A percentile compares a stretch with the other conserved stretches of the same genome.
These are phyloP conservation scores for Linnemannia zychae DNA, from an alignment of 192 early-diverging fungal species.

Conservation along the genomic window DNA sequence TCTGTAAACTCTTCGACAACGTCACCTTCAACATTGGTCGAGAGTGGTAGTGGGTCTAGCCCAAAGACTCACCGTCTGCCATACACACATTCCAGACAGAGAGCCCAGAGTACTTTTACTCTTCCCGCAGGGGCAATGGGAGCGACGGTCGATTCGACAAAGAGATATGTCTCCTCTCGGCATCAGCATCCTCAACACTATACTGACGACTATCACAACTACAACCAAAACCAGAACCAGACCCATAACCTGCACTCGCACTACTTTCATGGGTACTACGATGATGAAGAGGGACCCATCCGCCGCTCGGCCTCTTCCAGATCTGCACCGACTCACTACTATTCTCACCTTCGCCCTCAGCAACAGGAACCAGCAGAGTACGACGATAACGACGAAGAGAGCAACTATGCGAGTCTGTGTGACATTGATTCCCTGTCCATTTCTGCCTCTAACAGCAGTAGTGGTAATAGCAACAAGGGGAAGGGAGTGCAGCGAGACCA, in stretches of 20 bases:
- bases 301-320: conserved; percentile 12
- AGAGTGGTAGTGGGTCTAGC: background rate
- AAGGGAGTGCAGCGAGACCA: conserved; percentile 10
- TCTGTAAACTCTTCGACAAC: background rate
- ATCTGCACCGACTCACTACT: background rate
- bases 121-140: background rate
- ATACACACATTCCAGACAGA: conserved; percentile 12
- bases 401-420: background rate
- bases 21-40: background rate
- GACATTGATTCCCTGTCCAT: background rate
- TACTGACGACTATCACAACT: background rate
- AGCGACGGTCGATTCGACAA: background rate
- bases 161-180: background rate
- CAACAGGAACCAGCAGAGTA: background rate
- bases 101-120: conserved; percentile 7
- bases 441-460: background rate
- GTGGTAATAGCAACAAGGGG: background rate
- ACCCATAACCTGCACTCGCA: background rate
- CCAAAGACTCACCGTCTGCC: background rate
- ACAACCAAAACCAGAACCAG: background rate
- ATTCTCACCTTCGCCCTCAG: background rate
- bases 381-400: no score
- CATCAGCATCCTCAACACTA: background rate
- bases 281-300: conserved; percentile 5
- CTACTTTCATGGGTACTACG: background rate